These are phyloP conservation scores for Capsicum chinense DNA, from an alignment of 257 asterid species.

Conservation along the genomic window DNA sequence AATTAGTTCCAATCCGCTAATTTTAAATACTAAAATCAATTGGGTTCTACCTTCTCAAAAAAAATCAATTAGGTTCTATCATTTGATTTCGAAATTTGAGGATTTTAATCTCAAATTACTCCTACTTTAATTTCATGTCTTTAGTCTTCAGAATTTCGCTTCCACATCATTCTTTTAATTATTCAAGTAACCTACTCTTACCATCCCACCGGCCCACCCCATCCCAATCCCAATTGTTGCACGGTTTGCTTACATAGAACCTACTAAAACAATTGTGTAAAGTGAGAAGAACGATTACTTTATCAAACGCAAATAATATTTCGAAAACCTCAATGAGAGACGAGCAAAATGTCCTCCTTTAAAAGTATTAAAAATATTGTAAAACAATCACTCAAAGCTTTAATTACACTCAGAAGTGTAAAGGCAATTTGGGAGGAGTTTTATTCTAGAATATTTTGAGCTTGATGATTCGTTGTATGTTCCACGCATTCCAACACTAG, in stretches of 20 bases:
- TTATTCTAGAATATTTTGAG: background rate
- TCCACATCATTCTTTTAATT: too few species aligned
- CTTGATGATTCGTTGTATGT: background rate
- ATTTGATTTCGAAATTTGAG: too few species aligned
- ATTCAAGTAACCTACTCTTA: too few species aligned
- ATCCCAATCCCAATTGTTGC: background rate
- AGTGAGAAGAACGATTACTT: slow-evolving; percentile 16
- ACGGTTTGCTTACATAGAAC: background rate
- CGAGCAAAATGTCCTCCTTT: background rate
- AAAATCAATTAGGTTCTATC: too few species aligned
- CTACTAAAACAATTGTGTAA: background rate
- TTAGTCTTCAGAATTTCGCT: too few species aligned
- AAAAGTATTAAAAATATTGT: background rate
- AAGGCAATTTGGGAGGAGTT: slow-evolving; percentile 1
- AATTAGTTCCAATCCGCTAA: too few species aligned
- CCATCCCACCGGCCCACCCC: background rate
- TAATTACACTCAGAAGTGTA: slow-evolving; percentile 5
- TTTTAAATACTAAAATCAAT: too few species aligned
- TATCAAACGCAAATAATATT: background rate
- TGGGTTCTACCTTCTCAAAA: too few species aligned
- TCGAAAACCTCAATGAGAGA: background rate
- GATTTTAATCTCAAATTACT: too few species aligned
- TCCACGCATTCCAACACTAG: slow-evolving; percentile 22
- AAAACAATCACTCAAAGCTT: background rate
- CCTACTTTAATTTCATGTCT: too few species aligned